A percentile compares a stretch with the other conserved stretches of the same genome.
Conservation (phyloP, 1,139 yeast species). For the Geotrichum reessii region DNA sequence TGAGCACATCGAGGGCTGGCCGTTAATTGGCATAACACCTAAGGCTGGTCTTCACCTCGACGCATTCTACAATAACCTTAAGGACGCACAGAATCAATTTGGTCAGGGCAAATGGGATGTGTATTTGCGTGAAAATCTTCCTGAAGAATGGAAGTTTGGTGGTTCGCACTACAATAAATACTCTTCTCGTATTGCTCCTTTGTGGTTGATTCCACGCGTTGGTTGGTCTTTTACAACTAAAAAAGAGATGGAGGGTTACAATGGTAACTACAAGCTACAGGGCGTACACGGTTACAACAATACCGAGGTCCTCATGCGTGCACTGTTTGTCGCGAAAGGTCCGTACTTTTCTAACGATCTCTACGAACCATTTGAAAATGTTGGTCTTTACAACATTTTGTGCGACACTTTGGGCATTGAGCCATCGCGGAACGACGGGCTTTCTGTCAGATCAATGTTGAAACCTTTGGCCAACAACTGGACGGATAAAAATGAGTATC, state of each 20-base stretch:
- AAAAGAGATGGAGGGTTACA: constrained; percentile 40
- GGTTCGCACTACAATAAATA: constrained; percentile 44
- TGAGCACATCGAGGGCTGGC: constrained; percentile 80
- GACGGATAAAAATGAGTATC: constrained; percentile 52
- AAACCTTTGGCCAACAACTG: constrained; percentile 37
- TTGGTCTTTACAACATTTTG: constrained; percentile 66
- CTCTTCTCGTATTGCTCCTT: constrained; percentile 65
- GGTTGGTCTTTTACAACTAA: constrained; percentile 75
- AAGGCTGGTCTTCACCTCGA: constrained; percentile 34
- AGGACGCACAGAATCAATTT: constrained; percentile 26
- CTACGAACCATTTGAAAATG: constrained; percentile 62
- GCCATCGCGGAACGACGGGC: constrained; percentile 61
- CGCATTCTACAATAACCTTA: constrained; percentile 39
- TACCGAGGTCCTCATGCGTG: constrained; percentile 72
- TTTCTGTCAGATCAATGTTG: constrained; percentile 31
- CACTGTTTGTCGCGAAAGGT: constrained; percentile 72
- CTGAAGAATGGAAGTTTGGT: constrained; percentile 63
- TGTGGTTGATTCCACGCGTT: constrained; percentile 77
- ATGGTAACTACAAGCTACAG: constrained; percentile 50
- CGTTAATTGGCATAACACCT: constrained; percentile 74
- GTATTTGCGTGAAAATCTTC: constrained; percentile 54
- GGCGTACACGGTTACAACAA: constrained; percentile 87
- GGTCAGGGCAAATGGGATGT: constrained; percentile 42
- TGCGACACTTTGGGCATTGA: constrained; percentile 59
- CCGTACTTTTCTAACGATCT: constrained; percentile 43